Evolutionary conservation across 495 filamentous ascomycete genomes (phyloP), one percentile per base, ranked within the genome.

Genomic region (Tetracladium marchalianum): DNA sequence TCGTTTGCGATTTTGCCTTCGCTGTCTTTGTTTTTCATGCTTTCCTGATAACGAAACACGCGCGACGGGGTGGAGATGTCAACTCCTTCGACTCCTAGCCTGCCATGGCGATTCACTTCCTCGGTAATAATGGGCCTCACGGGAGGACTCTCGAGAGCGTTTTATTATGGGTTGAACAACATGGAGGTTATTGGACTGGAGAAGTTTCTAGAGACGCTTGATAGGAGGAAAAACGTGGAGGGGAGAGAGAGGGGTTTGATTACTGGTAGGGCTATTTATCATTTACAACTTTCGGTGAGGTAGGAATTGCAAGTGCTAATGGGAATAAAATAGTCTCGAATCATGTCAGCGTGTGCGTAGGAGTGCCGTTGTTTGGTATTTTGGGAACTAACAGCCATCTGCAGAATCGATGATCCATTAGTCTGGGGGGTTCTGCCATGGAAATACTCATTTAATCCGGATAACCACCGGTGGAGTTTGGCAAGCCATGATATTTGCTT

Each of bases 401-500:
- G 46, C 60, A 97, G 90, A 38, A 69, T 96, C 55, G 92, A 98
- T 66, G 92, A 98, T 69, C 92, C 92, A 8, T 62, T 96, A 37
- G 76, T 95, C 43, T 98, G 89, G 88, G 90, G 90, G 32, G 69
- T 86, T 12, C 70, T 98, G 7, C 92, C 92, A 4, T 61, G 81
- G 17, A 66, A 72, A 35, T 84, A 89, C 52, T 62, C 73, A 43
- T 78, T 84, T 53, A 72, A 79, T 39, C 80, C 82, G 0, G 75
- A 72, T 54, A 87, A 88, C 58, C 76, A 85, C 51, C 73, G 92
- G 55, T 95, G 90, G 87, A 76, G 77, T 4, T 71, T 96, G 39
- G 92, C 85, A 13, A 90, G 87, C 53, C 84, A 94, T 64, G 92
- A 98, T 66, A 87, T 98, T 42, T 94, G 88, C 61, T 98, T 87